Conservation (phyloP, 2,329 filamentous ascomycete genomes). For the Talaromyces sp. region DNA sequence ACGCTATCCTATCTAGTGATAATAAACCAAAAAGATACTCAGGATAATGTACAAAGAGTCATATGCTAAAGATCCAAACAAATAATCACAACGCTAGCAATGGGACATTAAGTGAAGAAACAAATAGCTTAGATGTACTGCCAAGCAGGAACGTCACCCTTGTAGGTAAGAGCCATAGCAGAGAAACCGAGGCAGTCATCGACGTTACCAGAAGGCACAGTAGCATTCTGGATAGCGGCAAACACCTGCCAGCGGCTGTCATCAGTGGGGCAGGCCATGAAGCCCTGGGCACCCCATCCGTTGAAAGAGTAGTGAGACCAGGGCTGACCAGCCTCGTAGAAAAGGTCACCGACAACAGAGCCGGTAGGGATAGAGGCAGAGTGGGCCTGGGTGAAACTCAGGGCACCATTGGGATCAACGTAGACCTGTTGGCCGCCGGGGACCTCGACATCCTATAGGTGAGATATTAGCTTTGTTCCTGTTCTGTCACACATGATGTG, state of each 20-base stretch:
- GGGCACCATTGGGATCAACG: slow-evolving; percentile 55
- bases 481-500: not conserved
- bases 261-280: slow-evolving; percentile 48
- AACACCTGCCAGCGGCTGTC: slow-evolving; percentile 46
- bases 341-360: slow-evolving; percentile 55
- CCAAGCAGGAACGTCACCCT: slow-evolving; percentile 38
- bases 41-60: slow-evolving; percentile 1
- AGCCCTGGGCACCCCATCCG: slow-evolving; percentile 41
- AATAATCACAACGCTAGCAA: not conserved
- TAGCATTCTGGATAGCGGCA: slow-evolving; percentile 43
- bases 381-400: slow-evolving; percentile 63
- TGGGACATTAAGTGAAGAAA: not conserved
- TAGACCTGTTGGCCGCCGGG: slow-evolving; percentile 67
- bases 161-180: slow-evolving; percentile 36
- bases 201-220: slow-evolving; percentile 43
- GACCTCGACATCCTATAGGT: slow-evolving; percentile 52
- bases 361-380: slow-evolving; percentile 56
- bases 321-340: slow-evolving; percentile 32
- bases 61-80: not conserved
- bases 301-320: slow-evolving; percentile 36
- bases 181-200: slow-evolving; percentile 44
- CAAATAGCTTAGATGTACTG: slow-evolving; percentile 40
- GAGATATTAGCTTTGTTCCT: slow-evolving; percentile 14
- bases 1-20: not conserved
- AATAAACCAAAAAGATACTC: not conserved